Evolutionary conservation across 1,139 yeast species (phyloP).

Genomic region (Zygosaccharomyces pseudobailii): DNA sequence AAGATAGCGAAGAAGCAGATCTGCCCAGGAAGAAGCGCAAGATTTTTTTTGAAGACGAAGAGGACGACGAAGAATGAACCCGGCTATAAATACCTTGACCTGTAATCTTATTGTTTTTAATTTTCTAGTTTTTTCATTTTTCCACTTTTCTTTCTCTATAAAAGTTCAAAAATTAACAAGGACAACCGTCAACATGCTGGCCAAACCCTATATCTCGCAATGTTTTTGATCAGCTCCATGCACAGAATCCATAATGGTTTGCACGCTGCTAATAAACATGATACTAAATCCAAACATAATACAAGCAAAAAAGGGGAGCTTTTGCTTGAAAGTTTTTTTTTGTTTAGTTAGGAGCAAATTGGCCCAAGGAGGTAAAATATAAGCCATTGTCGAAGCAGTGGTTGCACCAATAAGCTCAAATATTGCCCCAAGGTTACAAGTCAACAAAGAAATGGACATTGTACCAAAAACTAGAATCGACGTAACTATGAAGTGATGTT

Average conservation of each 20-base stretch:
- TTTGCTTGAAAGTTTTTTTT: slow-evolving; percentile 41
- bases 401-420: slow-evolving; percentile 89
- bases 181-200: not conserved
- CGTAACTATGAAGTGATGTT: slow-evolving; percentile 63
- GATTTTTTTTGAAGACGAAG: slow-evolving; percentile 12
- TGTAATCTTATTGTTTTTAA: not conserved
- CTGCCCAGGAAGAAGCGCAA: slow-evolving; percentile 6
- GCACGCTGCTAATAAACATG: slow-evolving; percentile 72
- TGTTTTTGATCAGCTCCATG: slow-evolving; percentile 40
- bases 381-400: slow-evolving; percentile 89
- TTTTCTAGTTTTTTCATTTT: not conserved
- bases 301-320: slow-evolving; percentile 56
- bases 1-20: slow-evolving; percentile 2
- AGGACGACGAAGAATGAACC: too few species aligned
- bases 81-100: not conserved
- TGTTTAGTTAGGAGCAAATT: slow-evolving; percentile 60
- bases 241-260: slow-evolving; percentile 59
- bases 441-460: slow-evolving; percentile 69
- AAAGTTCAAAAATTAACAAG: too few species aligned
- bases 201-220: slow-evolving; percentile 32
- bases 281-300: slow-evolving; percentile 68
- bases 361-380: slow-evolving; percentile 84
- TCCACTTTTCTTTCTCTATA: too few species aligned
- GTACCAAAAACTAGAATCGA: slow-evolving; percentile 61
- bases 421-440: slow-evolving; percentile 86